Conservation (phyloP, 2,329 filamentous ascomycete species). For the Aureobasidium sp. region DNA sequence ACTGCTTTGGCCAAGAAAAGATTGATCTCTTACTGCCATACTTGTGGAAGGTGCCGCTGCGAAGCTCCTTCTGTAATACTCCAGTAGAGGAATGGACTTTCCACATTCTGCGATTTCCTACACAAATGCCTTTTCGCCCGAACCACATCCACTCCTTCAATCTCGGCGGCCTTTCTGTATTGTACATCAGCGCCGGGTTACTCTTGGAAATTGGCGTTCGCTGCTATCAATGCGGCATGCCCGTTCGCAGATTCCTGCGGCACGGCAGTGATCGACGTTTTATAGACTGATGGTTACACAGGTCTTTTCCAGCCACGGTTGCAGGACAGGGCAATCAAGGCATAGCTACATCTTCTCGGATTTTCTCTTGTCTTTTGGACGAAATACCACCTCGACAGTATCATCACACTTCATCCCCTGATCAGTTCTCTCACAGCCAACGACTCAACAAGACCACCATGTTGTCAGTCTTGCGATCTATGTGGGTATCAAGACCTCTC, state of each 20-base stretch:
- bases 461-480: neutral
- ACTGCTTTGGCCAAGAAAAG: too few species aligned
- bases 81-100: too few species aligned
- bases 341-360: neutral
- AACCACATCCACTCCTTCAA: neutral
- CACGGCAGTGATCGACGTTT: neutral
- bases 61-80: too few species aligned
- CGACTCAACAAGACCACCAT: neutral
- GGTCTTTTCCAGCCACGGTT: neutral
- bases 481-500: neutral
- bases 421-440: neutral
- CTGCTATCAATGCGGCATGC: neutral
- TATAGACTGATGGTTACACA: neutral
- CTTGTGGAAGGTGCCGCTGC: too few species aligned
- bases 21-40: too few species aligned
- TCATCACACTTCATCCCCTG: neutral
- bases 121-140: too few species aligned
- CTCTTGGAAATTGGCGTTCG: neutral
- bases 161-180: neutral
- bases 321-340: neutral
- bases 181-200: neutral
- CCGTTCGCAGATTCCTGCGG: neutral
- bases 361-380: neutral
- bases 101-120: too few species aligned
- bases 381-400: too few species aligned